These are phyloP conservation scores for Coemansia sp. DNA, from an alignment of 192 early-diverging fungal genomes.

Conservation along the genomic window DNA sequence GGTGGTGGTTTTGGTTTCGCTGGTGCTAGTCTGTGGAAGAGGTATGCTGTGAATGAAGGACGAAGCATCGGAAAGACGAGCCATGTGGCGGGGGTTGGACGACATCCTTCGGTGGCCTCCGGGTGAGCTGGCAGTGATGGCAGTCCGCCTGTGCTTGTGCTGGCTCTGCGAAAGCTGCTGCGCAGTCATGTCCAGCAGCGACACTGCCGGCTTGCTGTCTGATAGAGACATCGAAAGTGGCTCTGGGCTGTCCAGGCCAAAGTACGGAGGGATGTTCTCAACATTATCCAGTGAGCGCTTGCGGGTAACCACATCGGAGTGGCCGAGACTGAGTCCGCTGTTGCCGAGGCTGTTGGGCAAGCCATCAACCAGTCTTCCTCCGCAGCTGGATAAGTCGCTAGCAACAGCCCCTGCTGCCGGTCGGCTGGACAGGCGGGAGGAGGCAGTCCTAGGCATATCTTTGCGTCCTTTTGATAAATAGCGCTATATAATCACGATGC, in stretches of 20 bases:
- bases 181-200: conserved; percentile 45
- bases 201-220: conserved; percentile 29
- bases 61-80: conserved; percentile 11
- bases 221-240: conserved; percentile 6
- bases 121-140: conserved; percentile 46
- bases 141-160: conserved; percentile 45
- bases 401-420: conserved; percentile 14
- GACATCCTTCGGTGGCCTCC: conserved; percentile 31
- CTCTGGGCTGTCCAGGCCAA: conserved; percentile 18
- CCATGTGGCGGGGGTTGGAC: conserved; percentile 38
- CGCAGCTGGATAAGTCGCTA: conserved; percentile 31
- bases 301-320: conserved; percentile 28
- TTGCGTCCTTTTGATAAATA: neutral
- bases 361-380: conserved; percentile 12
- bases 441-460: conserved; percentile 27
- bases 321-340: conserved; percentile 37
- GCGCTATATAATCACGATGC: too few relatives aligned
- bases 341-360: conserved; percentile 23
- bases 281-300: conserved; percentile 49
- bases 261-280: conserved; percentile 42
- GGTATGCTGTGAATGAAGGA: conserved; percentile 28
- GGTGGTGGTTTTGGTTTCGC: conserved; percentile 9
- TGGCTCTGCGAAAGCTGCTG: conserved; percentile 47
- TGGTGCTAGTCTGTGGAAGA: conserved; percentile 1
- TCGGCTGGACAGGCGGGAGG: conserved; percentile 14